Evolutionary conservation across 208 protist species (phyloP), one percentile per base, ranked within the genome.

Genomic region (Crithidia mellificae): DNA sequence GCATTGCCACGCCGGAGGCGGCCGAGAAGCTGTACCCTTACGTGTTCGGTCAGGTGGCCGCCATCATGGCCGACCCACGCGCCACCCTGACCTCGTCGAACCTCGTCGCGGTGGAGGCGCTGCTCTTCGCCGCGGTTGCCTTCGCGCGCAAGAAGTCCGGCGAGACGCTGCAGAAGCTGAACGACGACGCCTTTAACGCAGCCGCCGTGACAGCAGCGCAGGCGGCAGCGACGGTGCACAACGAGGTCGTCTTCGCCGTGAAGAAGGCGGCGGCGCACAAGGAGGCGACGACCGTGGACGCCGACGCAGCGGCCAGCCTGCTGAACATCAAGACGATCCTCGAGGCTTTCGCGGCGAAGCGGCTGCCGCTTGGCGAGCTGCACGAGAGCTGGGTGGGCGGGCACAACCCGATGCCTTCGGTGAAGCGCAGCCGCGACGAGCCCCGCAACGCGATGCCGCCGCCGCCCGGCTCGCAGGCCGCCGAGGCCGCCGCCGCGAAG

Each of bases 301-400:
- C 80, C 1, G 84, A 91, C 59, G 65, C 76, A 6, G 49, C 87
- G 24, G 83, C 74, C 2, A 84, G 72, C 34, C 70, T 91, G 29
- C 66, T 71, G 41, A 96, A 94, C 65, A 78, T 93, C 55, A 82
- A 83, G 30, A 63, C 68, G 3, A 83, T 96, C 25, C 34, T 80
- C 20, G 74, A 64, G 50, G 74, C 79, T 46, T 86, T 93, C 36
- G 59, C 83, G 36, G 53, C 74, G 3, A 90, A 87, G 55, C 85
- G 87, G 20, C 77, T 96, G 34, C 87, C 91, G 11, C 80, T 85
- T 30, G 82, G 72, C 19, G 71, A 83, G 34, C 6, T 93, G 4
- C 81, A 74, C 50, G 84, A 90, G 65, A 93, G 87, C 67, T 95
- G 90, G 90, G 22, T 27, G 14, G 52, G 73, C 25, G 76, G 75